Evolutionary conservation across 208 protist species (phyloP), one percentile per base, ranked within the genome.

Genomic region (Trypanosoma avium): DNA sequence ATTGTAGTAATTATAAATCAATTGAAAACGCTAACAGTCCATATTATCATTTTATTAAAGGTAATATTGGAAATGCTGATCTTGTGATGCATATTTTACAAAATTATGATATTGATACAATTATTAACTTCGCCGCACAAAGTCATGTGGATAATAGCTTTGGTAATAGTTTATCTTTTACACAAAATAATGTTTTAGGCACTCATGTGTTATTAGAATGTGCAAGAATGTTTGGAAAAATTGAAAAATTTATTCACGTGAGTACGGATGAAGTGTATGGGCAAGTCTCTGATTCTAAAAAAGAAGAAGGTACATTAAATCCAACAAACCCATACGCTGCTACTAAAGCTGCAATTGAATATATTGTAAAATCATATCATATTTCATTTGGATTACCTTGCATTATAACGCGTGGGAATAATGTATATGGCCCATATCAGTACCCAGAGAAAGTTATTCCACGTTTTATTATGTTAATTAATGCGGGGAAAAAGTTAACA

Each of bases 201-300:
- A 98, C 97, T n/a, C 96, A 98, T 80, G 82, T 87, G 22, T 77
- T 98, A 10, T 65, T 98, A 0, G 97, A 99, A 53, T 86, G 84
- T 32, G 67, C 74, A 27, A 46, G 77, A 38, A 54, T 54, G 42
- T 84, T 76, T 55, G 73, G 69, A 6, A 69, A 82, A n/a, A 78
- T 99, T 32, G 77, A 83, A 50, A 77, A 93, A 15, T 99, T 99
- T 63, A 80, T 99, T 43, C 93, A 98, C 61, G 88, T 99, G 9
- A 92, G 79, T 50, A 98, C 97, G 0, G 97, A 99, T 67, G 97
- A 99, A 74, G 97, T 99, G 36, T 98, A 99, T 70, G 97, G 97
- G 24, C 88, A 97, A 60, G 73, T 80, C 3, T 48, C 21, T 7
- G 56, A 59, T 29, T 42, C 61, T 1, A 70, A 76, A 46, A 63